Base-by-base conservation (phyloP, 2,329 filamentous ascomycete genomes). In the Allantophomopsis lycopodina region DNA sequence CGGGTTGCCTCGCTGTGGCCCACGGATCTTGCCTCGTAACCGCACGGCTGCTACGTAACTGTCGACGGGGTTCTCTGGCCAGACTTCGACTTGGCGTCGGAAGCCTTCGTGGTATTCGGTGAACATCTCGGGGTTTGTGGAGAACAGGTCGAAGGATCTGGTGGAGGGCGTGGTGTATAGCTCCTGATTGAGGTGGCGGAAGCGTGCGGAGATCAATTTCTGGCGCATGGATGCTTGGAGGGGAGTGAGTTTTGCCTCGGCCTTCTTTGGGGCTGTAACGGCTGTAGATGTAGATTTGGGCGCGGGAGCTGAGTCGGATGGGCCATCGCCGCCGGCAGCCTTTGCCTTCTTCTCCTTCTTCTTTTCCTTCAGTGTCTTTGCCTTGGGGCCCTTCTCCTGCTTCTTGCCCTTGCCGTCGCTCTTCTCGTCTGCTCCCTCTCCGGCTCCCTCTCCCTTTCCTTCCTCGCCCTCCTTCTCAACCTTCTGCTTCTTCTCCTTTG, bases 31-130 rank as follows among this genome's bases (percentile, higher is more conserved):
- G 7, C 14, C 32, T 3, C 32, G 32, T 7, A 8, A 12, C 13
- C 76, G 69, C 47, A 96, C 76, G 38, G 80, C 71, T 20, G 64
- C 56, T 47, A 95, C 79, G 63, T 94, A 96, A 42, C 73, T 76
- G 58, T 95, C 84, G 36, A 98, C 86, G 0, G 91, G 91, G 61
- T 98, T 98, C 55, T 89, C 84, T 7, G 91, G 91, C 91, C 91
- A 98, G 2, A 88, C 83, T 54, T 85, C 80, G 43, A 96, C 91
- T 63, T 98, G 91, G 39, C 88, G 83, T 1, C 88, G 82, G 69
- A 98, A 98, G 28, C 91, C 91, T 44, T 87, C 81, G 63, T 98
- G 91, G 61, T 98, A 98, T 62, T 96, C 88, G 49, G 76, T 71
- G 63, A 96, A 98, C 71, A 96, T 88, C 55, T 94, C 85, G 0